Evolutionary conservation across 257 asterid genomes (phyloP).

Genomic region (Nemophila menziesii): DNA sequence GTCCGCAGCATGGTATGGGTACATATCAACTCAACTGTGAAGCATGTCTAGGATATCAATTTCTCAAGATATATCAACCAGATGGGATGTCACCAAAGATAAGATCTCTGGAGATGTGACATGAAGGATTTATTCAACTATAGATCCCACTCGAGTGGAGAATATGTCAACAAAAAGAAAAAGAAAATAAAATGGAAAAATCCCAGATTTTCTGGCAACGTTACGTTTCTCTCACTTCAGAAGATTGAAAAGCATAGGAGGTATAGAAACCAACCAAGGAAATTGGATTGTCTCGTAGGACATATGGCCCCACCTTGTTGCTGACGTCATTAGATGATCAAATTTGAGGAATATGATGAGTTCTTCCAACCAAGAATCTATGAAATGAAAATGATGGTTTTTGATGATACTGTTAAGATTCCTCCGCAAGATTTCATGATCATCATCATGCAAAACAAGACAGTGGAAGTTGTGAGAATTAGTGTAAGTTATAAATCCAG

Average conservation of each 20-base stretch:
- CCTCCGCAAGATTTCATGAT: slow-evolving; percentile 22
- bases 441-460: slow-evolving; percentile 7
- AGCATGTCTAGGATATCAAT: slow-evolving; percentile 38
- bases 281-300: neutral
- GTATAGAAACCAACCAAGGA: neutral
- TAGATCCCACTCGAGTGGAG: slow-evolving; percentile 16
- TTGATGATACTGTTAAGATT: slow-evolving; percentile 18
- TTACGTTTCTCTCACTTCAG: slow-evolving; percentile 9
- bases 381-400: neutral
- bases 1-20: slow-evolving; percentile 21
- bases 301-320: slow-evolving; percentile 24
- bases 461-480: slow-evolving; percentile 4
- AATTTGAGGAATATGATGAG: slow-evolving; percentile 26
- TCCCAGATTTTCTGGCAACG: slow-evolving; percentile 53
- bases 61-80: slow-evolving; percentile 48
- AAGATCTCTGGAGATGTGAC: slow-evolving; percentile 62
- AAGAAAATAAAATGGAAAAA: neutral
- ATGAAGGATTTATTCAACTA: slow-evolving; percentile 25
- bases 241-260: slow-evolving; percentile 10
- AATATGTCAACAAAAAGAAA: slow-evolving; percentile 3
- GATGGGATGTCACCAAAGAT: slow-evolving; percentile 58
- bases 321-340: slow-evolving; percentile 16
- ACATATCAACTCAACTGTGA: too few species aligned
- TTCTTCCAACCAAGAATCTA: slow-evolving; percentile 35
- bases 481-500: neutral